Percentiles rank a stretch among this genome's conserved stretches.
Evolutionary conservation across 371 early-diverging fungal genomes (phyloP).

Genomic region (Syncephalastrum contaminatum): DNA sequence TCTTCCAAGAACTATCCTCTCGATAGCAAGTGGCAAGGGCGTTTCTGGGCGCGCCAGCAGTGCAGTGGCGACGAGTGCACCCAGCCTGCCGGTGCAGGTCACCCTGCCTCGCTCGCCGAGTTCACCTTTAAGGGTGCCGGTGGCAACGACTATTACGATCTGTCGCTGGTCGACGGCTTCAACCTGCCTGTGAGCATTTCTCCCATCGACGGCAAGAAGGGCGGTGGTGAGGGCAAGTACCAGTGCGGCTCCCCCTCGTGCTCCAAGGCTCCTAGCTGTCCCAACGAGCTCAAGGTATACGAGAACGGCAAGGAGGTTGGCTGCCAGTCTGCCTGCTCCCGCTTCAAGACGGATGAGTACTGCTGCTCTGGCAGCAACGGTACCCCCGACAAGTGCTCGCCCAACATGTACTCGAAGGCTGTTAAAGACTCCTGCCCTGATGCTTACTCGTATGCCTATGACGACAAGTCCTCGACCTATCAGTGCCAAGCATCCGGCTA

Average conservation of each 20-base stretch:
- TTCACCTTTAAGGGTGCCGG: constrained; percentile 26
- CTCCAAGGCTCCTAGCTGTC: constrained; percentile 26
- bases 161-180: constrained; percentile 46
- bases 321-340: constrained; percentile 37
- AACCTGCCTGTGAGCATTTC: constrained; percentile 33
- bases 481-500: constrained; percentile 36
- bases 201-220: constrained; percentile 14
- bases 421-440: constrained; percentile 36
- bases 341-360: constrained; percentile 25
- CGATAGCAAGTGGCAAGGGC: constrained; percentile 30
- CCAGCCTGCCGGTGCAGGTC: constrained; percentile 15
- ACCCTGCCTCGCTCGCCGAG: constrained; percentile 42
- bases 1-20: constrained; percentile 11
- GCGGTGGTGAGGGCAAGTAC: constrained; percentile 16
- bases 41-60: constrained; percentile 32
- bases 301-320: constrained; percentile 32
- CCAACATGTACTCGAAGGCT: constrained; percentile 26
- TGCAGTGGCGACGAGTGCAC: constrained; percentile 17
- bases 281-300: constrained; percentile 23
- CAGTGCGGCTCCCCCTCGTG: constrained; percentile 29
- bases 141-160: constrained; percentile 41
- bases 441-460: constrained; percentile 49
- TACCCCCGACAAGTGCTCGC: constrained; percentile 25
- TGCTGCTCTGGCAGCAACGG: constrained; percentile 35
- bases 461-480: constrained; percentile 46